These are phyloP conservation scores for Nyssa sinensis DNA, from an alignment of 148 eudicot species.

Conservation along the genomic window DNA sequence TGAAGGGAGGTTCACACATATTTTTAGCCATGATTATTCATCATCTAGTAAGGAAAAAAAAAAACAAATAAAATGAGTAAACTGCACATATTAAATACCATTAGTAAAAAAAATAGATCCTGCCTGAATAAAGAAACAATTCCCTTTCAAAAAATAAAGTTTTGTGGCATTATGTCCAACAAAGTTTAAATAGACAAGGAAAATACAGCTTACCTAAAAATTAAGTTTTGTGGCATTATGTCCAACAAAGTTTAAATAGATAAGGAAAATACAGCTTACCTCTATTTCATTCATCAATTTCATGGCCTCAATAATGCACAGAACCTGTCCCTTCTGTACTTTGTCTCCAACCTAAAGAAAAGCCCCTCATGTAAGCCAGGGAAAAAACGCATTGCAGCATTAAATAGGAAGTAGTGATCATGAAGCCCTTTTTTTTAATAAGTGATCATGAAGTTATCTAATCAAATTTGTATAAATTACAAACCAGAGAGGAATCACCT, in stretches of 20 bases:
- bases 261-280: slow-evolving; percentile 32
- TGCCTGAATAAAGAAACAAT: neutral
- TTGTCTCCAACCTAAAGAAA: slow-evolving; percentile 68
- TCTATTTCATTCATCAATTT: slow-evolving; percentile 91
- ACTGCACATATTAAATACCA: too few species aligned
- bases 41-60: too few species aligned
- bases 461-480: neutral
- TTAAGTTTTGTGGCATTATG: neutral
- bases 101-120: neutral
- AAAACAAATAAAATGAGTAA: too few species aligned
- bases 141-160: neutral
- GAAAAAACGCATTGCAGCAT: neutral
- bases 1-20: too few species aligned
- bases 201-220: slow-evolving; percentile 45
- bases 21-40: too few species aligned
- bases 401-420: neutral
- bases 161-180: neutral
- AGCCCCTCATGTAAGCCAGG: neutral
- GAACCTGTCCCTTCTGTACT: slow-evolving; percentile 74
- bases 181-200: neutral
- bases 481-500: slow-evolving; percentile 39
- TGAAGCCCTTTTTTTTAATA: too few species aligned
- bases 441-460: too few species aligned
- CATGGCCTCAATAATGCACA: slow-evolving; percentile 89
- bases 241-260: neutral